Conservation (phyloP, 2,329 filamentous ascomycete genomes). For the Aspergillus terreus region DNA sequence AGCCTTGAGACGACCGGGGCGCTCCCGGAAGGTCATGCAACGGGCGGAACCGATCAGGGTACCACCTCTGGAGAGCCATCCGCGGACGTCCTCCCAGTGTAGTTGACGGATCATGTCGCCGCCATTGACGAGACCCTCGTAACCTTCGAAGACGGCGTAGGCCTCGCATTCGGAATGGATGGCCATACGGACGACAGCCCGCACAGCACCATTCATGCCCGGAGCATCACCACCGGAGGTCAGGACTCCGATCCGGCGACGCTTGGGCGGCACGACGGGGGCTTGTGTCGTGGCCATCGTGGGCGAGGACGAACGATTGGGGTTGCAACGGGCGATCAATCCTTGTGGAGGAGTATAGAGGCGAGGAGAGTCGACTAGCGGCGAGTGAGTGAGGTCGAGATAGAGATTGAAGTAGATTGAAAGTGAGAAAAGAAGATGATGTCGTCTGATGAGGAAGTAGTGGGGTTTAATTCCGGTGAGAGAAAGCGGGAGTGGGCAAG, state of each 20-base stretch:
- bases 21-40: conserved; percentile 87
- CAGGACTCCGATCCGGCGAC: conserved; percentile 75
- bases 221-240: conserved; percentile 91
- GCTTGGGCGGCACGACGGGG: conserved; percentile 15
- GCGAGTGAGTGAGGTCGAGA: background rate
- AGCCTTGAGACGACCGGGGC: conserved; percentile 73
- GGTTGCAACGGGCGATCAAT: conserved; percentile 5
- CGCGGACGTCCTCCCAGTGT: conserved; percentile 88
- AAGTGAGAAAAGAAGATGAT: conserved; percentile 1
- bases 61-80: conserved; percentile 87
- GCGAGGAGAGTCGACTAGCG: background rate
- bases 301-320: conserved; percentile 5
- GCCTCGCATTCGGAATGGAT: conserved; percentile 78
- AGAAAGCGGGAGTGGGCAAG: conserved; percentile 26
- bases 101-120: conserved; percentile 82
- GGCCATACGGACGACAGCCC: conserved; percentile 84
- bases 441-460: conserved; percentile 11
- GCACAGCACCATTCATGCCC: conserved; percentile 87
- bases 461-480: conserved; percentile 32
- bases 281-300: conserved; percentile 17
- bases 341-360: conserved; percentile 6
- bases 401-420: conserved; percentile 11
- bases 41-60: conserved; percentile 95
- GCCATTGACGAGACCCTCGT: conserved; percentile 87
- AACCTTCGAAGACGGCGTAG: conserved; percentile 84